A percentile compares a stretch with the other conserved stretches of the same genome.
Evolutionary conservation across 176 grass and related monocot genomes (phyloP).

Genomic region (Oryza glaberrima): DNA sequence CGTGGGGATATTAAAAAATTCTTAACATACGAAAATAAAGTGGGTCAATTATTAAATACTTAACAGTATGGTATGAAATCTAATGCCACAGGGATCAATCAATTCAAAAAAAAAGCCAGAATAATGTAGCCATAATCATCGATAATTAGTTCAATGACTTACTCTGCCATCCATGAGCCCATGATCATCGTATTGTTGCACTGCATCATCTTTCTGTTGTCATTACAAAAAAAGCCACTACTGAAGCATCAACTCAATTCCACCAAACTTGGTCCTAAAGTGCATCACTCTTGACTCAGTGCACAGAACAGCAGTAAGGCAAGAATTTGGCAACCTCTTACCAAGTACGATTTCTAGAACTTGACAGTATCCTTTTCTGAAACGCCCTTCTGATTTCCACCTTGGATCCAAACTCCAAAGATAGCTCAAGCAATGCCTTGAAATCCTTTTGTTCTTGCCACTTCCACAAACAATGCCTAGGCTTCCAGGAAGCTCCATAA

Average conservation of each 20-base stretch:
- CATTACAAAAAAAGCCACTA: background rate
- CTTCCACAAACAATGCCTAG: background rate
- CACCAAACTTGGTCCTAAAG: background rate
- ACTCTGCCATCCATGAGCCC: no score
- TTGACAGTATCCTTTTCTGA: no score
- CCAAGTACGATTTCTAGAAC: background rate
- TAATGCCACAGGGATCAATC: no score
- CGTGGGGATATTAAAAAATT: no score
- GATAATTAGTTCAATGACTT: no score
- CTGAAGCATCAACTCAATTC: background rate
- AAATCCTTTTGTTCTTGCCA: conserved; percentile 1
- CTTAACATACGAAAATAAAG: no score
- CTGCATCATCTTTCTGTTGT: background rate
- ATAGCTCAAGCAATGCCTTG: background rate
- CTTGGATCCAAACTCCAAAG: background rate
- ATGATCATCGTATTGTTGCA: background rate
- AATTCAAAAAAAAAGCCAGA: no score
- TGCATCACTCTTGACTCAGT: no score
- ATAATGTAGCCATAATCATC: no score
- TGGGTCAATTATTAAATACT: no score
- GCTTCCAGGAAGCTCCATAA: no score
- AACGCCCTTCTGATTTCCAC: background rate
- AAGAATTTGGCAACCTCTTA: background rate
- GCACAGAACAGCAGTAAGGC: background rate
- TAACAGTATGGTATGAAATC: no score